Evolutionary conservation across 2,329 filamentous ascomycete species (phyloP).

Genomic region (Colletotrichum sansevieriae): DNA sequence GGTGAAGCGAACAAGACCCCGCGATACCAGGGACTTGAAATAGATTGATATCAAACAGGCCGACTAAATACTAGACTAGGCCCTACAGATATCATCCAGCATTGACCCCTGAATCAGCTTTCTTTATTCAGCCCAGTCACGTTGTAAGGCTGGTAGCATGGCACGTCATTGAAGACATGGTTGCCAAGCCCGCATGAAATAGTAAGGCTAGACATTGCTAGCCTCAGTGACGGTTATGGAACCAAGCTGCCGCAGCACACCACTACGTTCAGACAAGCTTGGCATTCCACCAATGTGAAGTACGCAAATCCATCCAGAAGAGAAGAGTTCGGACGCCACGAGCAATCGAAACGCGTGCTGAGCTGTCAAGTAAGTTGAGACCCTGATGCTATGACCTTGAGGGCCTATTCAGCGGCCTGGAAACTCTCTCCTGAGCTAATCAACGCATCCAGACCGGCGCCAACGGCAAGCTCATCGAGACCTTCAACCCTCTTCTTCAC

Average conservation of each 20-base stretch:
- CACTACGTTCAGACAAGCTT: background rate
- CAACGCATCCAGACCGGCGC: slow-evolving; percentile 30
- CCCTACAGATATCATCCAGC: background rate
- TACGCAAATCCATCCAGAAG: background rate
- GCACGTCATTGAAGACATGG: background rate
- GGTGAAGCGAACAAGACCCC: background rate
- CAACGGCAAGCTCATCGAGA: slow-evolving; percentile 34
- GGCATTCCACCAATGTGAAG: background rate
- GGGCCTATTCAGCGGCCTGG: background rate
- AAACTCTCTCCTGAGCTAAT: slow-evolving; percentile 7
- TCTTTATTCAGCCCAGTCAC: background rate
- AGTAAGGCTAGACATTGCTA: background rate
- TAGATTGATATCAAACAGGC: background rate
- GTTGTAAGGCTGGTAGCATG: slow-evolving; percentile 10
- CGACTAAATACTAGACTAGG: background rate
- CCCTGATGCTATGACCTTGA: background rate
- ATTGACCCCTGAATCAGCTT: background rate
- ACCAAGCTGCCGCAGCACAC: slow-evolving; percentile 1
- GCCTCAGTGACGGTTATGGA: background rate
- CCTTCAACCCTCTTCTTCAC: slow-evolving; percentile 35
- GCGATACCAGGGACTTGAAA: background rate
- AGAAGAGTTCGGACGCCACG: background rate
- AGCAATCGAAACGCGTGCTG: background rate
- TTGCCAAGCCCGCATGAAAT: slow-evolving; percentile 13
- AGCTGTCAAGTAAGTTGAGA: background rate